phyloP scores from a whole-genome alignment of 495 filamentous ascomycete genomes.

The Hamigera avellanea region DNA sequence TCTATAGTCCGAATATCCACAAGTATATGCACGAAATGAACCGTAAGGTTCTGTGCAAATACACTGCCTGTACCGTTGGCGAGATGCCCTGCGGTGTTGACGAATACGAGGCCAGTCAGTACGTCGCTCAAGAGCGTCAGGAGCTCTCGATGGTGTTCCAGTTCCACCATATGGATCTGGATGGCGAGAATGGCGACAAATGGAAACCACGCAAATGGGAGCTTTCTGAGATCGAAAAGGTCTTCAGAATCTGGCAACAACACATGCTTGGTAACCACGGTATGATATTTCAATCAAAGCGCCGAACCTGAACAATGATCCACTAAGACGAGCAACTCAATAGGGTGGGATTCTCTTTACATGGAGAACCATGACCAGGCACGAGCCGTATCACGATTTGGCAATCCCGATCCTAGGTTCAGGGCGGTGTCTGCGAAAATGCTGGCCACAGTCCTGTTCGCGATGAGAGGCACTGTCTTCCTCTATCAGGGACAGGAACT shows the following conservation, averaged over 20 bases:
- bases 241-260: constrained; percentile 43
- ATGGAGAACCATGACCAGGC: constrained; percentile 56
- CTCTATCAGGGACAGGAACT: constrained; percentile 63
- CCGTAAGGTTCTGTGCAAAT: constrained; percentile 40
- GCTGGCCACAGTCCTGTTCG: constrained; percentile 40
- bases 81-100: constrained; percentile 47
- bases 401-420: constrained; percentile 23
- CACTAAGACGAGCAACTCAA: background rate
- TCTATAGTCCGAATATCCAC: constrained; percentile 39
- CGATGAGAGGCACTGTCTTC: constrained; percentile 50
- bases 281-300: too few species aligned
- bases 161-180: constrained; percentile 33
- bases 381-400: constrained; percentile 43
- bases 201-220: constrained; percentile 22
- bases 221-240: constrained; percentile 32
- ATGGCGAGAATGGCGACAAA: constrained; percentile 7
- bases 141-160: constrained; percentile 58
- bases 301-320: too few species aligned
- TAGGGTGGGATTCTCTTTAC: constrained; percentile 50
- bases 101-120: constrained; percentile 37
- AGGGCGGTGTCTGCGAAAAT: constrained; percentile 40
- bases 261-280: constrained; percentile 29
- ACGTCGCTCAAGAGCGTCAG: constrained; percentile 33
- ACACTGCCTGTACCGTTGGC: constrained; percentile 52
- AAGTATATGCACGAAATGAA: constrained; percentile 52